Evolutionary conservation across 306 rosid genomes (phyloP), one percentile per base, ranked within the genome.

Genomic region (Pyrus bretschneideri): DNA sequence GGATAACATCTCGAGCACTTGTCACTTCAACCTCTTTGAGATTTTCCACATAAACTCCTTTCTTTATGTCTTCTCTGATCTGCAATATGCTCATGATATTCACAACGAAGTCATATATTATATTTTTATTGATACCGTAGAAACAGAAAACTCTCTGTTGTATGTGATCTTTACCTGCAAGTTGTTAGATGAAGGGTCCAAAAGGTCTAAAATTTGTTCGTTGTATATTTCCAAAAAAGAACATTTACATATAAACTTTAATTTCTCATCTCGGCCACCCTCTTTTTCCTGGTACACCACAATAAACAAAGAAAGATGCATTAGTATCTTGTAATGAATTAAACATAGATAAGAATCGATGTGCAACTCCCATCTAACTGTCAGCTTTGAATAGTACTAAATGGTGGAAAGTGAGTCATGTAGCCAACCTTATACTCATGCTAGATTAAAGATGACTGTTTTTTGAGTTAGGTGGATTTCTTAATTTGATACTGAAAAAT

Each of bases 191-290:
- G 92, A 88, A 4, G 99, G 99, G 27, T 95, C 99, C 82, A 95
- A 77, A 71, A 95, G 99, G 87, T 95, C 99, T 80, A 95, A 93
- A 79, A 95, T 95, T 52, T 92, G 99, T 82, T 95, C 99, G 2
- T 95, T 95, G 89, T 95, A 95, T 80, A 95, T 95, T 84, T 95
- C 99, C 83, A 95, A 75, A 82, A 95, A 95, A 76, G 99, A 95
- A 82, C 97, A 88, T 87, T 90, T 95, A 79, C 99, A 90, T 8
- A 89, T 82, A 81, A 85, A 95, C 86, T 83, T 92, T 79, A 95
- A 82, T 81, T 91, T 92, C 65, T 95, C 99, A 58, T 95, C 98
- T 83, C 91, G 89, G 8, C 97, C 90, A 23, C 66, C 88, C 79
- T 95, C 98, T 88, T 91, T 95, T 79, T 95, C 99, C 99, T 95